Evolutionary conservation across 2,329 filamentous ascomycete species (phyloP), one percentile per base, ranked within the genome.

Genomic region (Sporothrix phasma): DNA sequence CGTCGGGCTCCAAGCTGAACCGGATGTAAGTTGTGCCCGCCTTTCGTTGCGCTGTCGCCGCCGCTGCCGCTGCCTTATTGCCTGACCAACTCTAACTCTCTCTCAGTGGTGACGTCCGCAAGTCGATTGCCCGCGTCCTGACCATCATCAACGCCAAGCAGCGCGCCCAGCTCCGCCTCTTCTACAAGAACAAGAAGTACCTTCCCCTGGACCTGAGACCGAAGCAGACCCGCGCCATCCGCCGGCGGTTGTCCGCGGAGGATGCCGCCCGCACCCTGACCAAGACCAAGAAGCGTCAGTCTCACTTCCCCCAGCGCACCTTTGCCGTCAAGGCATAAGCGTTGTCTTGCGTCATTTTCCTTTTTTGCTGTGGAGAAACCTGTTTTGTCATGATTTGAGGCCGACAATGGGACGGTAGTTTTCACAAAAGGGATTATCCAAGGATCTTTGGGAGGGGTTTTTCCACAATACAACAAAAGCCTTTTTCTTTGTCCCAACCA

Each of bases 111-210:
- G 95, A 99, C 80, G 86, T 99, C 79, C 92, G 94, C 85, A 99
- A 99, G 87, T 96, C 92, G 71, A 97, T 99, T 81, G 95, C 94
- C 77, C 92, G 93, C 77, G 90, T 97, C 81, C 88, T 99, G 75
- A 99, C 94, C 80, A 86, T 99, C 84, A 96, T 99, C 88, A 99
- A 97, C 87, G 89, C 92, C 81, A 97, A 96, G 87, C 94, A 99
- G 85, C 89, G 95, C 79, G 85, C 91, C 72, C 92, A 97, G 84
- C 91, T 99, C 75, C 92, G 92, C 75, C 85, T 97, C 72, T 97
- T 97, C 89, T 99, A 99, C 88, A 95, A 96, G 87, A 89, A 89
- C 88, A 97, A 97, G 90, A 97, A 97, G 86, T 97, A 97, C 87
- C 82, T 92, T 70, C 94, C 94, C 71, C 91, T 99, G 78, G 95